These are phyloP conservation scores for Beta vulgaris DNA, from an alignment of 148 eudicot species.

Conservation along the genomic window DNA sequence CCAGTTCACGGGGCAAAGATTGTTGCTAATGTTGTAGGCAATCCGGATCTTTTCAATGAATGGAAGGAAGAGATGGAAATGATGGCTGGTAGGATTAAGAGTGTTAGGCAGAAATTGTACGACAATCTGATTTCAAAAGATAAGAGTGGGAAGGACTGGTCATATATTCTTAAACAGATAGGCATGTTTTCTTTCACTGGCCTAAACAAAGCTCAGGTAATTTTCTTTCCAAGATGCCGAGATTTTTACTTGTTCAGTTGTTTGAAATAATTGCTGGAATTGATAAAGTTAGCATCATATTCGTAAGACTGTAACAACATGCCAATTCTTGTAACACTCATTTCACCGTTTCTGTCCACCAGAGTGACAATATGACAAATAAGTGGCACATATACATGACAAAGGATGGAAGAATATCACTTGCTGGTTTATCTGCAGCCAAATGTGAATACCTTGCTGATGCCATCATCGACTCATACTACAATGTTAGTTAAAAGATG, in stretches of 20 bases:
- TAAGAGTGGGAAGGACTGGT: slow-evolving; percentile 91
- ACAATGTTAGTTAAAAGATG: slow-evolving; percentile 62
- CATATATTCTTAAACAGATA: slow-evolving; percentile 78
- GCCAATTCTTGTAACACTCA: background rate
- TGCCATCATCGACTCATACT: slow-evolving; percentile 87
- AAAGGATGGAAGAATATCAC: slow-evolving; percentile 93
- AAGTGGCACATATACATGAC: slow-evolving; percentile 99
- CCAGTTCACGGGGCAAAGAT: slow-evolving; percentile 93
- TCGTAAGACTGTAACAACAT: background rate
- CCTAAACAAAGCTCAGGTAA: slow-evolving; percentile 90
- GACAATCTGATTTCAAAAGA: slow-evolving; percentile 65
- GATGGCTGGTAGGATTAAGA: slow-evolving; percentile 87
- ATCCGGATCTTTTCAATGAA: slow-evolving; percentile 60
- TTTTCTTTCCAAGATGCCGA: slow-evolving; percentile 8
- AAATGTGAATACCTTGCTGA: slow-evolving; percentile 97
- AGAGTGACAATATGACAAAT: slow-evolving; percentile 92
- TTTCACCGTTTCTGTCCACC: slow-evolving; percentile 2
- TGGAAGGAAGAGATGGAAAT: slow-evolving; percentile 93
- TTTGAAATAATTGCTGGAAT: background rate
- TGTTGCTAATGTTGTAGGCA: slow-evolving; percentile 81
- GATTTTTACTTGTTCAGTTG: background rate
- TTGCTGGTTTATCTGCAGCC: slow-evolving; percentile 84
- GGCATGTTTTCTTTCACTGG: slow-evolving; percentile 97
- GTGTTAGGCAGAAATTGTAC: slow-evolving; percentile 69
- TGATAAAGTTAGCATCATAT: background rate